Evolutionary conservation across 352 stramenopile species (phyloP).

Genomic region (Blastocystis sp.): DNA sequence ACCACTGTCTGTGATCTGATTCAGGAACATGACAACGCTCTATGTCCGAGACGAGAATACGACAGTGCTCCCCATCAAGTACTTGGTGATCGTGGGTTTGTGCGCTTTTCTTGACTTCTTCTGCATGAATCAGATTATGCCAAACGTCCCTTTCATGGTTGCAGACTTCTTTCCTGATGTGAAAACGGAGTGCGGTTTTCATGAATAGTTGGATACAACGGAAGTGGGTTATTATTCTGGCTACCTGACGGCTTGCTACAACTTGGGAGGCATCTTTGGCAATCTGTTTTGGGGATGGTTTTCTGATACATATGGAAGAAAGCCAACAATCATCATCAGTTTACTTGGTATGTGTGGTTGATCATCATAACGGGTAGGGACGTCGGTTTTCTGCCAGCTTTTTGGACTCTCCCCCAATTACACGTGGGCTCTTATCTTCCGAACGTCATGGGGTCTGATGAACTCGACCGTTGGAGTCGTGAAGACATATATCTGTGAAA

Average conservation of each 20-base stretch:
- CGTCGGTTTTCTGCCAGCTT: not conserved
- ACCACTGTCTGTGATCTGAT: not conserved
- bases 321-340: slow-evolving; percentile 37
- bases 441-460: slow-evolving; percentile 37
- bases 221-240: slow-evolving; percentile 53
- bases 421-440: not conserved
- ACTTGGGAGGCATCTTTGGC: slow-evolving; percentile 47
- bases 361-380: not conserved
- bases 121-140: slow-evolving; percentile 45
- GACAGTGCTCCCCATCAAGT: not conserved
- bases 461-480: slow-evolving; percentile 48
- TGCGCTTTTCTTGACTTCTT: slow-evolving; percentile 43
- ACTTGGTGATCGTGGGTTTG: slow-evolving; percentile 7
- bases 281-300: slow-evolving; percentile 57
- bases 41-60: slow-evolving; percentile 27
- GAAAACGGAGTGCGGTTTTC: not conserved
- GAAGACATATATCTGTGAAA: slow-evolving; percentile 53
- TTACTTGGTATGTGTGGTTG: not conserved
- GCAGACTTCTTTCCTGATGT: slow-evolving; percentile 47
- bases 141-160: slow-evolving; percentile 49
- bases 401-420: slow-evolving; percentile 41
- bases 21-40: not conserved
- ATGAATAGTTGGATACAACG: slow-evolving; percentile 12
- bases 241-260: slow-evolving; percentile 30
- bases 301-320: slow-evolving; percentile 44